Percentiles rank a stretch among this genome's conserved stretches.
Conservation (phyloP, 1,284 basidiomycete genomes). For the Fomitiporia mediterranea region DNA sequence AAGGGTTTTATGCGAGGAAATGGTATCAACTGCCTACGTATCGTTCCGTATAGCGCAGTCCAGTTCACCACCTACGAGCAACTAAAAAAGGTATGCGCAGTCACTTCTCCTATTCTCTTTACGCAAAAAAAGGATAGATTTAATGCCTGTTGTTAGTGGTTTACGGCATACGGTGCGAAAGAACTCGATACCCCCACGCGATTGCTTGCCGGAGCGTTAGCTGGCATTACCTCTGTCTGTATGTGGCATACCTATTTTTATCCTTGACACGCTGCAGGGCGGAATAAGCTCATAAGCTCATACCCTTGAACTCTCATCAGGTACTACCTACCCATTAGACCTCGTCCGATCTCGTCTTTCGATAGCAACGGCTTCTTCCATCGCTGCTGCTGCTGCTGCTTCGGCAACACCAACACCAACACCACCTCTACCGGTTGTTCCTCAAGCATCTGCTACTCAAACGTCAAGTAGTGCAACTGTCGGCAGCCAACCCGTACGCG, state of each 20-base stretch:
- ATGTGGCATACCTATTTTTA: constrained; percentile 13
- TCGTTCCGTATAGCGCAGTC: constrained; percentile 59
- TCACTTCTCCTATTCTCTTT: not conserved
- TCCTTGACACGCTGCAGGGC: not conserved
- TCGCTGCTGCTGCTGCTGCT: constrained; percentile 21
- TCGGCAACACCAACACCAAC: constrained; percentile 24
- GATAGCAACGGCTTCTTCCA: constrained; percentile 66
- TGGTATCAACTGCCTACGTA: constrained; percentile 87
- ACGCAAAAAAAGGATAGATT: too few relatives aligned
- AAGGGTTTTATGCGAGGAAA: constrained; percentile 88
- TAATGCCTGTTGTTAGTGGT: constrained; percentile 46
- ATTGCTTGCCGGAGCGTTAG: constrained; percentile 79
- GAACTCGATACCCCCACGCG: constrained; percentile 82
- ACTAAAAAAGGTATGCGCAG: constrained; percentile 65
- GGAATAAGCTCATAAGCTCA: not conserved
- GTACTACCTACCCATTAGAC: constrained; percentile 90
- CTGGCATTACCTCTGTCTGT: constrained; percentile 89
- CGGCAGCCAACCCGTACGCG: constrained; percentile 29
- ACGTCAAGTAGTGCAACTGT: constrained; percentile 24
- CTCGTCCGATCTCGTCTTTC: constrained; percentile 89
- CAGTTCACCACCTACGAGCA: constrained; percentile 93
- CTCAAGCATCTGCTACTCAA: constrained; percentile 24
- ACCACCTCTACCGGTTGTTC: too few relatives aligned
- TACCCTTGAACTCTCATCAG: too few relatives aligned
- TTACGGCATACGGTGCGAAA: constrained; percentile 61